phyloP scores from a whole-genome alignment of 2,329 filamentous ascomycete genomes.

The Xylariales sp. region DNA sequence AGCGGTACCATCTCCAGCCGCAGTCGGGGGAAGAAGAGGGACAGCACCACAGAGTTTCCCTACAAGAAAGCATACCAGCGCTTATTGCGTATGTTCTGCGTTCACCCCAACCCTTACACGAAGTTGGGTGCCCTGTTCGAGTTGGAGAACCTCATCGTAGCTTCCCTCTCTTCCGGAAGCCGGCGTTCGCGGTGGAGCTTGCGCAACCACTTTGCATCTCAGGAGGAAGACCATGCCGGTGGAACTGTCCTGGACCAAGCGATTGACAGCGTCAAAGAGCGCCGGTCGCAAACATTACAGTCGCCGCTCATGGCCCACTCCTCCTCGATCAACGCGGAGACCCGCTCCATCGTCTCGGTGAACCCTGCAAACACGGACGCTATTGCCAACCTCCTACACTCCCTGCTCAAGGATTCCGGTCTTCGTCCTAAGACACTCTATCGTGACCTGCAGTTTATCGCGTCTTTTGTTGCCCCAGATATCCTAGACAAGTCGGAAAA shows the following conservation, averaged over 20 bases:
- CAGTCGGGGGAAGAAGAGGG: slow-evolving; percentile 24
- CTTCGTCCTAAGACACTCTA: slow-evolving; percentile 78
- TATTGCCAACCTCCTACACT: slow-evolving; percentile 62
- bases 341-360: slow-evolving; percentile 43
- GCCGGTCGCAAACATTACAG: slow-evolving; percentile 54
- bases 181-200: slow-evolving; percentile 28
- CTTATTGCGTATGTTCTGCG: slow-evolving; percentile 79
- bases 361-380: slow-evolving; percentile 54
- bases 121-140: slow-evolving; percentile 84
- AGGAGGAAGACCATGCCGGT: slow-evolving; percentile 27
- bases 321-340: slow-evolving; percentile 40
- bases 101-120: slow-evolving; percentile 79
- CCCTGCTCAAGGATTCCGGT: slow-evolving; percentile 61
- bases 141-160: slow-evolving; percentile 75
- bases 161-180: slow-evolving; percentile 62
- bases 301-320: slow-evolving; percentile 29
- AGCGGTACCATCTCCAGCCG: slow-evolving; percentile 33
- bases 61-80: slow-evolving; percentile 77
- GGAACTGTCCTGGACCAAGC: slow-evolving; percentile 54
- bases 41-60: slow-evolving; percentile 58
- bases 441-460: slow-evolving; percentile 73
- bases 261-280: slow-evolving; percentile 66
- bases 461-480: slow-evolving; percentile 57
- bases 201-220: slow-evolving; percentile 31
- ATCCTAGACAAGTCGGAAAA: slow-evolving; percentile 59